Percentiles rank a stretch among this genome's conserved stretches.
phyloP scores from a whole-genome alignment of 2,329 filamentous ascomycete genomes.

The Beauveria scarabaeidicola region DNA sequence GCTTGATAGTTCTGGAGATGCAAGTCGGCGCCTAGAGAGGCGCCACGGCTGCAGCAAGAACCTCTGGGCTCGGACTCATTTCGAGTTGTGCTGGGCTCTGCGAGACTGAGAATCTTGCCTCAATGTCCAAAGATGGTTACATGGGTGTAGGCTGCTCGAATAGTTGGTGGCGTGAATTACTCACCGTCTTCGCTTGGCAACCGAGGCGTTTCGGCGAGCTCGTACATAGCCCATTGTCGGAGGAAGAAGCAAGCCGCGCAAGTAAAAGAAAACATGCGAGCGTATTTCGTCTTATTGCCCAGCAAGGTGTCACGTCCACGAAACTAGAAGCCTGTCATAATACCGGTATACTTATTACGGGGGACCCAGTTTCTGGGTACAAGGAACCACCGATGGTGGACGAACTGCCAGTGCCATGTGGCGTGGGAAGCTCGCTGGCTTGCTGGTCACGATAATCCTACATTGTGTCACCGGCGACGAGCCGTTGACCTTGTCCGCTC shows the following conservation, averaged over 20 bases:
- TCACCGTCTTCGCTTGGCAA: neutral
- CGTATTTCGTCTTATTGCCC: neutral
- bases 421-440: neutral
- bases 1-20: neutral
- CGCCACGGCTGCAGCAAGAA: neutral
- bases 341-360: neutral
- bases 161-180: neutral
- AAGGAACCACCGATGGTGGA: neutral
- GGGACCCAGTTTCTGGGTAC: neutral
- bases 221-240: too few species aligned
- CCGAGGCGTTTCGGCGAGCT: neutral
- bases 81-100: neutral
- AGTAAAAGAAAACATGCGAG: too few species aligned
- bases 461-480: neutral
- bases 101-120: neutral
- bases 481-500: neutral
- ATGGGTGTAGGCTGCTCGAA: neutral
- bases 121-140: neutral
- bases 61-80: too few species aligned
- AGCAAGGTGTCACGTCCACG: neutral
- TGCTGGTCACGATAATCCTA: neutral
- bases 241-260: too few species aligned
- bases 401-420: neutral
- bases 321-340: neutral
- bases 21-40: neutral